Percentiles rank a stretch among this genome's conserved stretches.
These are phyloP conservation scores for Mollisia scopiformis DNA, from an alignment of 2,329 filamentous ascomycete genomes.

Conservation along the genomic window DNA sequence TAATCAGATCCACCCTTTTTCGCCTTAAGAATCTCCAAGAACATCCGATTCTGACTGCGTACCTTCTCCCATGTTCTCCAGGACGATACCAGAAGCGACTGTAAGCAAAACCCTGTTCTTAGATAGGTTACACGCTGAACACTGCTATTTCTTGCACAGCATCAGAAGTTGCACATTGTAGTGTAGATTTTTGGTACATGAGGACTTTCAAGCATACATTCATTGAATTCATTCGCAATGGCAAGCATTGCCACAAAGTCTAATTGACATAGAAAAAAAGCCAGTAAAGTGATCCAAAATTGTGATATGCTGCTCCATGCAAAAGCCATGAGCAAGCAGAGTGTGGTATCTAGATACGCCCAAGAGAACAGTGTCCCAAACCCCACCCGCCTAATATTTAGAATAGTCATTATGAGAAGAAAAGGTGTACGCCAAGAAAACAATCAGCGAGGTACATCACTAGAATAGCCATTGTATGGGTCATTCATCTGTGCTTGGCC, in stretches of 20 bases:
- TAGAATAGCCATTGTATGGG: slow-evolving; percentile 36
- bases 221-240: neutral
- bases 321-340: slow-evolving; percentile 21
- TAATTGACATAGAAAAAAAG: neutral
- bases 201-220: neutral
- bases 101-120: too few species aligned
- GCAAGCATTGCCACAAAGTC: slow-evolving; percentile 7
- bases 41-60: too few species aligned
- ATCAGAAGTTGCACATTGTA: too few species aligned
- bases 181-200: too few species aligned
- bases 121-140: too few species aligned
- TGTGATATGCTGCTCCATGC: slow-evolving; percentile 15
- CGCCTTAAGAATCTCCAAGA: too few species aligned
- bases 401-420: slow-evolving; percentile 11
- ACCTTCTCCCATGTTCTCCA: too few species aligned
- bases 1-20: too few species aligned
- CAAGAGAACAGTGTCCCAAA: slow-evolving; percentile 9
- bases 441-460: slow-evolving; percentile 33
- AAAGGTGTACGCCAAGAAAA: neutral
- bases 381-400: slow-evolving; percentile 12
- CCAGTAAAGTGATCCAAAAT: neutral
- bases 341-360: slow-evolving; percentile 37
- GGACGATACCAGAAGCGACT: too few species aligned
- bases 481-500: slow-evolving; percentile 34
- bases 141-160: too few species aligned